These are phyloP conservation scores for Diutina mesorugosa DNA, from an alignment of 1,139 yeast genomes.

Conservation along the genomic window DNA sequence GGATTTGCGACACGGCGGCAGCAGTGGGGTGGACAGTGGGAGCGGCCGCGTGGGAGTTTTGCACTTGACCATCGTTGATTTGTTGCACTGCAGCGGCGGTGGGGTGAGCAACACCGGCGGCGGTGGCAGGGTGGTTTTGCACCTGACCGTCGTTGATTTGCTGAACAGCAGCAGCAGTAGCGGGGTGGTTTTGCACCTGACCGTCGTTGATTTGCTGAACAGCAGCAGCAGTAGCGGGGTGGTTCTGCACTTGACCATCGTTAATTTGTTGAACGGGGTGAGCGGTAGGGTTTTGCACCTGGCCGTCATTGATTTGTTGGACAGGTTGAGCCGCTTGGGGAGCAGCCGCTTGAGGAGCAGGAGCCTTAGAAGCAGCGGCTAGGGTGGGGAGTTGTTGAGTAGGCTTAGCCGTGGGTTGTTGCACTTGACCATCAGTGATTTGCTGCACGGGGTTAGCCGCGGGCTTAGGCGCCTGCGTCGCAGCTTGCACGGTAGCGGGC, in stretches of 20 bases:
- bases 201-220: conserved; percentile 6
- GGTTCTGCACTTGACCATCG: conserved; percentile 5
- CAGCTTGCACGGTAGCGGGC: background rate
- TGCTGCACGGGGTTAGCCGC: background rate
- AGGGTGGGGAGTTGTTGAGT: background rate
- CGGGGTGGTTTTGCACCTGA: conserved; percentile 3
- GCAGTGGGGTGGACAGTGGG: conserved; percentile 3
- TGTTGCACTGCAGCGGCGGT: conserved; percentile 16
- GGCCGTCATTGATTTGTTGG: background rate
- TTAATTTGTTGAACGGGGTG: conserved; percentile 3
- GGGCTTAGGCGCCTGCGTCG: background rate
- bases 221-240: conserved; percentile 9
- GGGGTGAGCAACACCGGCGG: conserved; percentile 8
- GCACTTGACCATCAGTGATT: conserved; percentile 2
- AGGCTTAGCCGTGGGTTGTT: background rate
- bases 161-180: conserved; percentile 14
- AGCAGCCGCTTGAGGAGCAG: background rate
- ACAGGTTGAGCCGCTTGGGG: background rate
- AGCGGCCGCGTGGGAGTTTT: conserved; percentile 13
- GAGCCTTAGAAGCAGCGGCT: background rate
- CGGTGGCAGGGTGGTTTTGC: conserved; percentile 9
- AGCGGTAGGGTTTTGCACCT: conserved; percentile 3
- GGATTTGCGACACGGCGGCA: conserved; percentile 3
- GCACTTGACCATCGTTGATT: conserved; percentile 40
- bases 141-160: conserved; percentile 2